phyloP scores from a whole-genome alignment of 2,329 filamentous ascomycete species.

The Penicillium fuscoglaucum region DNA sequence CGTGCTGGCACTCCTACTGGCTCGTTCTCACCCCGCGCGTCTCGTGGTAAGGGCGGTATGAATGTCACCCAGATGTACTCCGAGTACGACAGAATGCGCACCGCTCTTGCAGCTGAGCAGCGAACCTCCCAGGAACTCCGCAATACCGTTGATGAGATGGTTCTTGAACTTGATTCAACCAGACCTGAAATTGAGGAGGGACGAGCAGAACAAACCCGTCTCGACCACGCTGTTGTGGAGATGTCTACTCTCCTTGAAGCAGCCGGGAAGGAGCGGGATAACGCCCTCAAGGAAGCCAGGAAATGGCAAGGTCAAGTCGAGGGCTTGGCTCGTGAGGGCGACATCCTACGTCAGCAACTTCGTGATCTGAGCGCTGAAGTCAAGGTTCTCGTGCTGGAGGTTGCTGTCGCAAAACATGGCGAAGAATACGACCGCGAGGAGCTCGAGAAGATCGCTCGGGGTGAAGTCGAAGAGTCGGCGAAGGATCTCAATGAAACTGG shows the following conservation, averaged over 20 bases:
- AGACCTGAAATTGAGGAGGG: slow-evolving; percentile 86
- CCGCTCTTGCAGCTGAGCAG: slow-evolving; percentile 70
- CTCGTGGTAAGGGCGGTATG: slow-evolving; percentile 55
- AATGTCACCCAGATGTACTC: slow-evolving; percentile 64
- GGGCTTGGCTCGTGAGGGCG: slow-evolving; percentile 63
- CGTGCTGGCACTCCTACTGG: slow-evolving; percentile 47
- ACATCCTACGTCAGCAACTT: slow-evolving; percentile 80
- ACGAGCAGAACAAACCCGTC: slow-evolving; percentile 73
- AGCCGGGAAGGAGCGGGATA: slow-evolving; percentile 76
- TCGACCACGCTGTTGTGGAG: slow-evolving; percentile 77
- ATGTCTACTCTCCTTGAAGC: slow-evolving; percentile 83
- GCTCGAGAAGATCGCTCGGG: slow-evolving; percentile 73
- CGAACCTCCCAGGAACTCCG: slow-evolving; percentile 72
- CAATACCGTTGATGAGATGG: slow-evolving; percentile 79
- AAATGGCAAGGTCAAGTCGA: slow-evolving; percentile 74
- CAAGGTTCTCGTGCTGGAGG: slow-evolving; percentile 84
- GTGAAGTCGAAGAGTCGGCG: slow-evolving; percentile 70
- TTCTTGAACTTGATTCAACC: slow-evolving; percentile 79
- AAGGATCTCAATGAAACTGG: slow-evolving; percentile 81
- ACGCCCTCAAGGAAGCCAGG: slow-evolving; percentile 72
- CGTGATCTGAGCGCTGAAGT: slow-evolving; percentile 88
- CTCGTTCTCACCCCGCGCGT: slow-evolving; percentile 55
- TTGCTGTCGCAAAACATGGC: slow-evolving; percentile 72
- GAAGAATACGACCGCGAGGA: slow-evolving; percentile 74
- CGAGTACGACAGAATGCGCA: slow-evolving; percentile 64